These are phyloP conservation scores for Triangularia verruculosa DNA, from an alignment of 2,329 filamentous ascomycete species.

Conservation along the genomic window DNA sequence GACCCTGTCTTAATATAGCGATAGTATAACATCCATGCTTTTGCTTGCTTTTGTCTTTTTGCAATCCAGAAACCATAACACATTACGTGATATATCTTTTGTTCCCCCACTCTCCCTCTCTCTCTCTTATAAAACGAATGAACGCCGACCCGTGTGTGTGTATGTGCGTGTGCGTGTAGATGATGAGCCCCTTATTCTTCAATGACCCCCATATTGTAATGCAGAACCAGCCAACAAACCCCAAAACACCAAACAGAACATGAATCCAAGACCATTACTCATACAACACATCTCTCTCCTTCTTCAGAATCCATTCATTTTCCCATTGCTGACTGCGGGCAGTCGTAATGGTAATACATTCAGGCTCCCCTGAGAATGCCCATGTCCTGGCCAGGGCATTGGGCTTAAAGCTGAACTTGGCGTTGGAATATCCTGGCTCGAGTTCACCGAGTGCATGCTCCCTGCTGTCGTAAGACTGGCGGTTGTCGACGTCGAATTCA, in stretches of 20 bases:
- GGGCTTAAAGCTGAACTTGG: slow-evolving; percentile 33
- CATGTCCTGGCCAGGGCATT: slow-evolving; percentile 32
- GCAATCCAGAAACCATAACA: slow-evolving; percentile 12
- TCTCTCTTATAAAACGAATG: neutral
- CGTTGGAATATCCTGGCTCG: slow-evolving; percentile 31
- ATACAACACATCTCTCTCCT: neutral
- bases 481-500: slow-evolving; percentile 52
- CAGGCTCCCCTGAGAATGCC: slow-evolving; percentile 15
- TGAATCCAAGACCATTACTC: neutral
- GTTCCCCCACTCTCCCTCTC: too few relatives aligned
- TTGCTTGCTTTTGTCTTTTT: neutral
- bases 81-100: slow-evolving; percentile 17
- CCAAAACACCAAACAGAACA: neutral
- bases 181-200: neutral
- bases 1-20: neutral
- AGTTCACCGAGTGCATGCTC: slow-evolving; percentile 40
- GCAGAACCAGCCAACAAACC: neutral
- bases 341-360: neutral
- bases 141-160: neutral
- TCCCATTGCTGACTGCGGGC: slow-evolving; percentile 2
- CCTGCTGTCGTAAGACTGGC: slow-evolving; percentile 51
- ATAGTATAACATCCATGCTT: slow-evolving; percentile 10
- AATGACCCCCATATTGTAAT: neutral
- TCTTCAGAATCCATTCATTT: slow-evolving; percentile 4
- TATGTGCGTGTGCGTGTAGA: too few relatives aligned